phyloP scores from a whole-genome alignment of 768 basidiomycete species.

The Suillus placidus region DNA sequence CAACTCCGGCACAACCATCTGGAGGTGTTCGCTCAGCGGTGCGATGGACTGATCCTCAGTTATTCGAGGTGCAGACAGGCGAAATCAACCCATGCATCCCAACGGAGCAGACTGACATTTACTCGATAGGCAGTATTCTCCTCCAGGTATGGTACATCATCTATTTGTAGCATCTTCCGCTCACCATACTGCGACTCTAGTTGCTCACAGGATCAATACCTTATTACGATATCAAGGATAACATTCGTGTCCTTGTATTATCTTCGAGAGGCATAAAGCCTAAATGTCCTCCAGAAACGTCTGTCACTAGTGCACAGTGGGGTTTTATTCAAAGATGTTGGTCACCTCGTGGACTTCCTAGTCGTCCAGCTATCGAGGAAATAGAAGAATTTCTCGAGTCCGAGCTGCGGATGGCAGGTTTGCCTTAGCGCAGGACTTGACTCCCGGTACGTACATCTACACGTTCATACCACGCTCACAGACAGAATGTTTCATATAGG shows the following conservation, averaged over 20 bases:
- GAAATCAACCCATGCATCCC: neutral
- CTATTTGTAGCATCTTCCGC: neutral
- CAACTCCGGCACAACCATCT: neutral
- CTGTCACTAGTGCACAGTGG: conserved; percentile 9
- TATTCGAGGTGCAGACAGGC: neutral
- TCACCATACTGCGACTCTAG: neutral
- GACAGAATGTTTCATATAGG: neutral
- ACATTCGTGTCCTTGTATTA: conserved; percentile 1
- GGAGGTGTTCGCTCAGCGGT: conserved; percentile 1
- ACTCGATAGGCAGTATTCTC: conserved; percentile 10
- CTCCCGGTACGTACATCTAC: neutral
- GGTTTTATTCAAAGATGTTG: conserved; percentile 14
- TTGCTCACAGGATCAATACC: conserved; percentile 12
- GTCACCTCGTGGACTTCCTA: neutral
- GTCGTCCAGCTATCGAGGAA: conserved; percentile 10
- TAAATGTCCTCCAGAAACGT: neutral
- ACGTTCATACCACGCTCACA: neutral
- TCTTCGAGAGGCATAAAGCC: conserved; percentile 3
- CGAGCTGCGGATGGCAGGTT: conserved; percentile 1
- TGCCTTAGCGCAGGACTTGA: neutral
- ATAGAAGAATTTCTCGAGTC: conserved; percentile 4
- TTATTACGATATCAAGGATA: conserved; percentile 5
- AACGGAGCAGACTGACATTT: conserved; percentile 7
- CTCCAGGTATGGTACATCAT: conserved; percentile 11
- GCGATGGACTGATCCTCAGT: conserved; percentile 13